Evolutionary conservation across 768 basidiomycete species (phyloP).

Genomic region (Brasilioporus rufonigricans): DNA sequence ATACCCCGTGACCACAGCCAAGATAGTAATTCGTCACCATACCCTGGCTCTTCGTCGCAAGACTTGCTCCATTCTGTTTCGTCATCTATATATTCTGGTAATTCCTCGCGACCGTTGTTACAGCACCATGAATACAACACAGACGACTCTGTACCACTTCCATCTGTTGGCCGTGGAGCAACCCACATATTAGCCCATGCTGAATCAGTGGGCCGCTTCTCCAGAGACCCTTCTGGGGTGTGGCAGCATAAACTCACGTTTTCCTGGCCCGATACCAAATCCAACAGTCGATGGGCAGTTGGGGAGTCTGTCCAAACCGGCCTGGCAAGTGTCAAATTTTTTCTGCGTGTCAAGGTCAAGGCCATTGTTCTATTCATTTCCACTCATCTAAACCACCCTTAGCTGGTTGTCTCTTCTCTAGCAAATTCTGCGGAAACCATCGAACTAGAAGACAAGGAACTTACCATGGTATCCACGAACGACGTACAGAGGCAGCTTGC

Average conservation of each 20-base stretch:
- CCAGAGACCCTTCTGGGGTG: conserved; percentile 52
- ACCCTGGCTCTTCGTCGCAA: conserved; percentile 20
- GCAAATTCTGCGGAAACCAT: conserved; percentile 57
- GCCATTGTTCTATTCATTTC: conserved; percentile 10
- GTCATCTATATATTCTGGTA: conserved; percentile 23
- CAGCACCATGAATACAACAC: conserved; percentile 12
- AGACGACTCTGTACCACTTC: conserved; percentile 11
- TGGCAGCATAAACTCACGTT: conserved; percentile 66
- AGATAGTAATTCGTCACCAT: conserved; percentile 15
- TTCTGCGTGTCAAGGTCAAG: conserved; percentile 66
- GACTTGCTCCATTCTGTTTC: conserved; percentile 17
- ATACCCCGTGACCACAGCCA: conserved; percentile 23
- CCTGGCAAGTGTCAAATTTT: conserved; percentile 65
- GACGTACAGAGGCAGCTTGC: conserved; percentile 67
- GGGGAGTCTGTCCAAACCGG: conserved; percentile 74
- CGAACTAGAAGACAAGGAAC: conserved; percentile 67
- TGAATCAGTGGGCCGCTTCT: conserved; percentile 59
- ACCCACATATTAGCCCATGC: conserved; percentile 54
- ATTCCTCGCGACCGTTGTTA: conserved; percentile 27
- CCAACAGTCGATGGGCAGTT: conserved; percentile 71
- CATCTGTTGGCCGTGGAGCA: conserved; percentile 31
- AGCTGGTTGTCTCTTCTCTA: conserved; percentile 46
- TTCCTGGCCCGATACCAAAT: conserved; percentile 69
- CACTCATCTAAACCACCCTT: conserved; percentile 19
- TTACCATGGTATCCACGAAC: conserved; percentile 67